Evolutionary conservation across 2,329 filamentous ascomycete species (phyloP).

Genomic region (Aciculosporium take): DNA sequence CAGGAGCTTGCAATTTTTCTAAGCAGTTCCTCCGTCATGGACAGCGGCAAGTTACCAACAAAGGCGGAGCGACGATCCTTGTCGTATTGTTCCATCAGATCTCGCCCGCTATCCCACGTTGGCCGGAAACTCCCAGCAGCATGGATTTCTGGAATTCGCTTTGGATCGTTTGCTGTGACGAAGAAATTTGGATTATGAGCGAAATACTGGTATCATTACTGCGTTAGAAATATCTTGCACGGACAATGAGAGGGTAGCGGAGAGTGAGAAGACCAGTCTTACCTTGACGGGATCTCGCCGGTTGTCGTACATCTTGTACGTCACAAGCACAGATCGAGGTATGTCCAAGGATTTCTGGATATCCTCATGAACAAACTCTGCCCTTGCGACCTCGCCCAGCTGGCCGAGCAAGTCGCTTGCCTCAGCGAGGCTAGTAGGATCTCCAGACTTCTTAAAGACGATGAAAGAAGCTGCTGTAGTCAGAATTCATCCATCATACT

Average conservation of each 20-base stretch:
- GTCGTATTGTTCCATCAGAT: conserved; percentile 22
- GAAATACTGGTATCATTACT: conserved; percentile 3
- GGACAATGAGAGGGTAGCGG: conserved; percentile 1
- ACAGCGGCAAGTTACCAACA: conserved; percentile 29
- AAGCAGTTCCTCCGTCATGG: conserved; percentile 23
- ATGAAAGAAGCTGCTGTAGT: conserved; percentile 32
- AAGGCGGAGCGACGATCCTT: conserved; percentile 33
- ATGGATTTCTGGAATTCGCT: background rate
- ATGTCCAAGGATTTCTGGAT: conserved; percentile 21
- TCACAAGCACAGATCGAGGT: conserved; percentile 28
- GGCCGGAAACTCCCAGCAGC: background rate
- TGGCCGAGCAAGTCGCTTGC: conserved; percentile 26
- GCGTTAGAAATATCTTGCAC: background rate
- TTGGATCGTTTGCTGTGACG: conserved; percentile 18
- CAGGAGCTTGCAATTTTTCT: conserved; percentile 21
- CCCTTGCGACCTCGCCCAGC: conserved; percentile 30
- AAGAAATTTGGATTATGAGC: conserved; percentile 3
- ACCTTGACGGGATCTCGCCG: conserved; percentile 34
- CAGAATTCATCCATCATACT: conserved; percentile 7
- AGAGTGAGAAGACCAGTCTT: conserved; percentile 12
- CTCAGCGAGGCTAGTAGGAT: conserved; percentile 26
- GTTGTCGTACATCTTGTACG: conserved; percentile 37
- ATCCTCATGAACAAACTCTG: conserved; percentile 21
- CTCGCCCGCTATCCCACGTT: conserved; percentile 3
- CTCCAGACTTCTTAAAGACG: conserved; percentile 25